phyloP scores from a whole-genome alignment of 176 grass and related monocot species.

The Lolium multiflorum region DNA sequence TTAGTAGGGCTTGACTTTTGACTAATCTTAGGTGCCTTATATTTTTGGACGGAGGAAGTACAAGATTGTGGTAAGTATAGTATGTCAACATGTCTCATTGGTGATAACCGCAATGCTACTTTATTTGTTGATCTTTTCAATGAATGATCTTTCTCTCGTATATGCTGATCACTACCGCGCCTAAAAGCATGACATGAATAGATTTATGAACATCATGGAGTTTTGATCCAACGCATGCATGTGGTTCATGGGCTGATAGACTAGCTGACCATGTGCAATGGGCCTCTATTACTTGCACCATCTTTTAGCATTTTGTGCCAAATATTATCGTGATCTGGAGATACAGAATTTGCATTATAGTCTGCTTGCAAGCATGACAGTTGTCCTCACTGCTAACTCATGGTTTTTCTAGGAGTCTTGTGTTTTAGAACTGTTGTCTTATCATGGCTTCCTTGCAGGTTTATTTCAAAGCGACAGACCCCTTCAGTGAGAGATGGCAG shows the following conservation, averaged over 20 bases:
- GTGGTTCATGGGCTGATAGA: constrained; percentile 10
- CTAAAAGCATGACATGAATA: constrained; percentile 32
- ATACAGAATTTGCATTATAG: not conserved
- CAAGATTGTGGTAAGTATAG: constrained; percentile 1
- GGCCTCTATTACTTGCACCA: not conserved
- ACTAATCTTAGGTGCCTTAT: too few relatives aligned
- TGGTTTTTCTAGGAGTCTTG: not conserved
- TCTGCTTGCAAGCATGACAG: not conserved
- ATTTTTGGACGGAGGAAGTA: too few relatives aligned
- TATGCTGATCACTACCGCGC: not conserved
- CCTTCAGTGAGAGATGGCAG: constrained; percentile 97
- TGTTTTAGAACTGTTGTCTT: constrained; percentile 24
- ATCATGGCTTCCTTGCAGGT: constrained; percentile 59
- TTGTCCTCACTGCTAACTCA: not conserved
- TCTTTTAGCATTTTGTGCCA: constrained; percentile 19
- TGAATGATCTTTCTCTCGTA: constrained; percentile 1
- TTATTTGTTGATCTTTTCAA: not conserved
- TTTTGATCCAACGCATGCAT: constrained; percentile 11
- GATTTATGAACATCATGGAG: not conserved
- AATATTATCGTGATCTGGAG: not conserved
- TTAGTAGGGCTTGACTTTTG: too few relatives aligned
- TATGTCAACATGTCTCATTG: not conserved
- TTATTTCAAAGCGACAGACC: constrained; percentile 98
- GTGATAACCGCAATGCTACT: not conserved
- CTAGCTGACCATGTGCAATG: not conserved